phyloP scores from a whole-genome alignment of 1,284 basidiomycete species.

The Pascua sp. region DNA sequence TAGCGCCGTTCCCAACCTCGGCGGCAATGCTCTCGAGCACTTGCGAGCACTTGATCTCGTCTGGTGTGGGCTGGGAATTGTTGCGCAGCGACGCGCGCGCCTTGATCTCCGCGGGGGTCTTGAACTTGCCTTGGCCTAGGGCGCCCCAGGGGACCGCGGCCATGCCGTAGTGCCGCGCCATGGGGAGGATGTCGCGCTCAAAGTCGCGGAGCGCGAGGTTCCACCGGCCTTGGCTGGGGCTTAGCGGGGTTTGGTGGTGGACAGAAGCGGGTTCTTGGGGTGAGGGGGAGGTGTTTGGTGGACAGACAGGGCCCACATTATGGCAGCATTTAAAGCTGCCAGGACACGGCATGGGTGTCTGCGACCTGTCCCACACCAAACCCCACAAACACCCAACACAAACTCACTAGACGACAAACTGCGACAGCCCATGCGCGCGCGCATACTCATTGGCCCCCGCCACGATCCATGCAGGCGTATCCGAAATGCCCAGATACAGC shows the following conservation, averaged over 20 bases:
- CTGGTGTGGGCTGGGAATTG: constrained; percentile 23
- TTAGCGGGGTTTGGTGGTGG: too few relatives aligned
- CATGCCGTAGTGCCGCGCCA: constrained; percentile 54
- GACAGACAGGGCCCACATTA: too few relatives aligned
- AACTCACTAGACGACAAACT: constrained; percentile 55
- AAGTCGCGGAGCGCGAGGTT: constrained; percentile 53
- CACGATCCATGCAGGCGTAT: constrained; percentile 60
- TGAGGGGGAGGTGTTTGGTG: too few relatives aligned
- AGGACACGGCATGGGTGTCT: too few relatives aligned
- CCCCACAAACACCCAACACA: background rate
- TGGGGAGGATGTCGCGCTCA: constrained; percentile 62
- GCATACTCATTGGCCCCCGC: constrained; percentile 58
- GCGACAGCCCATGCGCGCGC: constrained; percentile 52
- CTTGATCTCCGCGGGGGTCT: constrained; percentile 42
- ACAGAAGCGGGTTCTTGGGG: too few relatives aligned
- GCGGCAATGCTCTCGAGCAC: constrained; percentile 15
- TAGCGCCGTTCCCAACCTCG: constrained; percentile 24
- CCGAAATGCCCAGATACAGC: constrained; percentile 50
- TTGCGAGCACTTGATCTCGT: constrained; percentile 5
- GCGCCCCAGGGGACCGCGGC: constrained; percentile 48
- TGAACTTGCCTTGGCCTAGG: constrained; percentile 50
- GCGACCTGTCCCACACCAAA: too few relatives aligned
- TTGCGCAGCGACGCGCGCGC: constrained; percentile 23
- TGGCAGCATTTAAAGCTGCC: too few relatives aligned
- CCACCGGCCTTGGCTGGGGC: constrained; percentile 54